These are phyloP conservation scores for Rhizomucor pusillus DNA, from an alignment of 371 early-diverging fungal genomes.

Conservation along the genomic window DNA sequence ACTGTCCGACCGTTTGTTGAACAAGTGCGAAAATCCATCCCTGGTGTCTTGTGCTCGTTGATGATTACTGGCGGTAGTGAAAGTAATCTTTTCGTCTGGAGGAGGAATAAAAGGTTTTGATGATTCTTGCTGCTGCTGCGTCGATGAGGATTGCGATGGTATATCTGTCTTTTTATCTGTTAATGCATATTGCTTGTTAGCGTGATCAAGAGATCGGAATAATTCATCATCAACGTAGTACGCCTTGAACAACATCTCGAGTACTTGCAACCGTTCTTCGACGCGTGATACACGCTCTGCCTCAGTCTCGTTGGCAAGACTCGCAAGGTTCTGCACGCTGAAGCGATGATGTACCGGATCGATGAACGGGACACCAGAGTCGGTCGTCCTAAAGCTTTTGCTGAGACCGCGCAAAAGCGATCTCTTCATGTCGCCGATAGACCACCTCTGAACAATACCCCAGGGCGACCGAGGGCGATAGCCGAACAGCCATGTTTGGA, in stretches of 20 bases:
- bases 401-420: slow-evolving; percentile 40
- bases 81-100: too few species aligned
- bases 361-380: slow-evolving; percentile 44
- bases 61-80: too few species aligned
- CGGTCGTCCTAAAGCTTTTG: slow-evolving; percentile 34
- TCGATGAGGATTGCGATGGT: too few species aligned
- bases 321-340: slow-evolving; percentile 20
- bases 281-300: slow-evolving; percentile 19
- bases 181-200: slow-evolving; percentile 10
- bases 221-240: slow-evolving; percentile 43
- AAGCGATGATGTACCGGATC: slow-evolving; percentile 48
- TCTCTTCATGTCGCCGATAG: slow-evolving; percentile 41
- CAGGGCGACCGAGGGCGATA: slow-evolving; percentile 48
- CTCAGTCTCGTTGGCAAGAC: slow-evolving; percentile 22
- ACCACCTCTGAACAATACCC: slow-evolving; percentile 53
- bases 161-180: too few species aligned
- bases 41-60: slow-evolving; percentile 14
- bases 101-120: too few species aligned
- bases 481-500: slow-evolving; percentile 51
- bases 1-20: slow-evolving; percentile 33
- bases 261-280: slow-evolving; percentile 31
- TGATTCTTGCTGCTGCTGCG: too few species aligned
- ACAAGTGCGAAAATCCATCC: slow-evolving; percentile 41
- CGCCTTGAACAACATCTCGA: slow-evolving; percentile 34
- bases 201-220: slow-evolving; percentile 41